These are phyloP conservation scores for Lentithecium fluviatile DNA, from an alignment of 495 filamentous ascomycete species.

Conservation along the genomic window DNA sequence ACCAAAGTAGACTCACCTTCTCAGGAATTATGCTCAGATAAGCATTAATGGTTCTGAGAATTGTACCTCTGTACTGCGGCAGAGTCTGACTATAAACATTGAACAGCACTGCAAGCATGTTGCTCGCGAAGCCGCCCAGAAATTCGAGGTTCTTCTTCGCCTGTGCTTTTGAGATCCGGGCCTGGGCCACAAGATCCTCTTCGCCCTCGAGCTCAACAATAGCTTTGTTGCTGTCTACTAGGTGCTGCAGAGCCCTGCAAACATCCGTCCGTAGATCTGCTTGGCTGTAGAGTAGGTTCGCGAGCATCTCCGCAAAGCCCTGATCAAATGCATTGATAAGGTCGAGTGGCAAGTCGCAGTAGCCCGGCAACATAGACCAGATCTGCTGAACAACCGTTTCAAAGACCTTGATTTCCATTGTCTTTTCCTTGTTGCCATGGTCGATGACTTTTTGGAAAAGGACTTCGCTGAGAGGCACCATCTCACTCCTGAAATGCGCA, in stretches of 20 bases:
- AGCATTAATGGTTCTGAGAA: constrained; percentile 89
- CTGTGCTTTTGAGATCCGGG: constrained; percentile 68
- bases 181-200: constrained; percentile 66
- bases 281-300: constrained; percentile 90
- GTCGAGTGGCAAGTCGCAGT: constrained; percentile 88
- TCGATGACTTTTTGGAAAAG: constrained; percentile 88
- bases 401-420: constrained; percentile 93
- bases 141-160: constrained; percentile 77
- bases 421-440: constrained; percentile 74
- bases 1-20: constrained; percentile 45
- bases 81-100: constrained; percentile 97
- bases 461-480: constrained; percentile 82
- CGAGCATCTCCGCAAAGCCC: constrained; percentile 83
- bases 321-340: constrained; percentile 71
- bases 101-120: constrained; percentile 90
- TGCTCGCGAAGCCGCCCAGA: constrained; percentile 73
- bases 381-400: constrained; percentile 94
- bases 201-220: constrained; percentile 60
- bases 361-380: constrained; percentile 92
- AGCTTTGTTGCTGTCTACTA: constrained; percentile 88
- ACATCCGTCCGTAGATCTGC: constrained; percentile 80
- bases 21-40: constrained; percentile 84
- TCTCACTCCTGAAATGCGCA: constrained; percentile 75
- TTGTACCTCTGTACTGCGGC: constrained; percentile 83
- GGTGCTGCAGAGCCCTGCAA: constrained; percentile 76